Base-by-base conservation (phyloP, 306 rosid species). In the Rosa multiflora region DNA sequence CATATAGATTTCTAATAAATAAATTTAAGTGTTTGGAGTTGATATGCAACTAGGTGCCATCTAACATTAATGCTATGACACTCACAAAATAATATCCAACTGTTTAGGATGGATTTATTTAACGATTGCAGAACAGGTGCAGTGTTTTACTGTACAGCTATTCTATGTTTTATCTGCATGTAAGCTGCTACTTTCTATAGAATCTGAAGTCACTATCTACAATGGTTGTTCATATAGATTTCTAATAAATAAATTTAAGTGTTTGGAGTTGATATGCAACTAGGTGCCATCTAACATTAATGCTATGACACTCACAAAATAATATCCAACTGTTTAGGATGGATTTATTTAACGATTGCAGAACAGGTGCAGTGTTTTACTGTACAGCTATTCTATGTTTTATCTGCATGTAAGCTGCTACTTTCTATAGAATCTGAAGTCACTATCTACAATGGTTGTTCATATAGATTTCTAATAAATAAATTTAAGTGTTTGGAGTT, bases 111-210 rank as follows among this genome's bases (percentile, higher is more conserved):
- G 67, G 14, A 10, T 62, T 23, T 23, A 26, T 15, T 3, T 1
- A 11, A 26, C 40, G 29, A 1, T 13, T 23, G 26, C 96, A 10
- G 99, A 95, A 82, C 99, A 95, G 99, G 99, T 94, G 47, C 77
- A 29, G 4, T 40, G 37, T 29, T 49, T 48, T 72, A 5, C 44
- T 72, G 23, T 14, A 6, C 21, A 23, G 21, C 20, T 32, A 8
- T 29, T 72, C 29, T 74, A 4, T 53, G 29, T 43, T 29, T 35
- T 35, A 39, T 40, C 5, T n/a, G 23, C 66, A 21, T 40, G 15
- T 32, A 15, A 17, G 10, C 13, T 49, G 37, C 23, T 72, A n/a
- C 20, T 18, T 52, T 52, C 48, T 52, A 9, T 32, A 32, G 1
- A 14, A 20, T 53, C n/a, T n/a, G n/a, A 72, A 21, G 6, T 51